Percentiles rank a stretch among this genome's conserved stretches.
phyloP scores from a whole-genome alignment of 176 grass and related monocot genomes.

The Musa schizocarpa region DNA sequence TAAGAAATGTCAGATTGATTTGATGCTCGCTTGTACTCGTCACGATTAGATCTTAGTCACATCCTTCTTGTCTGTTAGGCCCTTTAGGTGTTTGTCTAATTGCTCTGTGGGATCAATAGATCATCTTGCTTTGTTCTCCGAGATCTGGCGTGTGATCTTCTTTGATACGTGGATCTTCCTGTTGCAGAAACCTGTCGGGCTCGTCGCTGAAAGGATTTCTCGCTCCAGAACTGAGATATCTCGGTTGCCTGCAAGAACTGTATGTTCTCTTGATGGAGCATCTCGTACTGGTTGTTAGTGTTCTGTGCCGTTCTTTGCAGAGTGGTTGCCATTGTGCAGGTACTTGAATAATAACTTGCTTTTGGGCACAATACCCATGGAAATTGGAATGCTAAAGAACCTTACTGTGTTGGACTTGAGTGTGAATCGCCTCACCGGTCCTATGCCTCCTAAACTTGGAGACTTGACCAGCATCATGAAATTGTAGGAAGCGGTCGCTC shows the following conservation, averaged over 20 bases:
- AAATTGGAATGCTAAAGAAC: conserved; percentile 57
- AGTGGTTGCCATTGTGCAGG: conserved; percentile 23
- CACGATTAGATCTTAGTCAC: not conserved
- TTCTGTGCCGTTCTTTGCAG: not conserved
- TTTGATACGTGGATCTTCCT: not conserved
- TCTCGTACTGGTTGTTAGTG: not conserved
- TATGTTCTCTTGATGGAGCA: conserved; percentile 21
- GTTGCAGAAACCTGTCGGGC: conserved; percentile 67
- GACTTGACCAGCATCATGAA: conserved; percentile 43
- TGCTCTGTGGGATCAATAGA: not conserved
- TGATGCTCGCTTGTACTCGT: too few species aligned
- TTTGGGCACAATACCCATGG: conserved; percentile 73
- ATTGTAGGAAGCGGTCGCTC: conserved; percentile 42
- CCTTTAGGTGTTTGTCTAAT: not conserved
- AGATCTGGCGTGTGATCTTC: not conserved
- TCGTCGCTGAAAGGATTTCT: conserved; percentile 84
- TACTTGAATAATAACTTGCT: conserved; percentile 70
- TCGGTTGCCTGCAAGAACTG: conserved; percentile 79
- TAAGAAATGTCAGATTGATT: conserved; percentile 31
- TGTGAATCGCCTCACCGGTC: conserved; percentile 60
- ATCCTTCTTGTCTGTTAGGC: not conserved
- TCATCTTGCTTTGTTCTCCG: too few species aligned
- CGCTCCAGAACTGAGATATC: conserved; percentile 41
- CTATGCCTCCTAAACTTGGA: conserved; percentile 61
- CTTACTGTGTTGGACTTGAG: conserved; percentile 73